Evolutionary conservation across 2,329 filamentous ascomycete genomes (phyloP).

Genomic region (Arthrobotrys entomopaga): DNA sequence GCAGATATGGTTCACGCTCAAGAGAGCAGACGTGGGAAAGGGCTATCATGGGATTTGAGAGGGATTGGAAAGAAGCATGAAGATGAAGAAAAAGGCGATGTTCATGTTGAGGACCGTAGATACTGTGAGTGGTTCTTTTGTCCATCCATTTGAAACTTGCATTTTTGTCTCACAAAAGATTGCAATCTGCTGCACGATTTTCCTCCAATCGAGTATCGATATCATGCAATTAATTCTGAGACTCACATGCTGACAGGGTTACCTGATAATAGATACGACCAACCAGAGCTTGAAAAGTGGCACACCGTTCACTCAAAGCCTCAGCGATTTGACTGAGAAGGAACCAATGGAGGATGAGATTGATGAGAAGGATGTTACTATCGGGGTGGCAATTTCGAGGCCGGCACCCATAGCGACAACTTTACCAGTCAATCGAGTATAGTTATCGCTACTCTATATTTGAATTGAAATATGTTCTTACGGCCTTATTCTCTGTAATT

Average conservation of each 20-base stretch:
- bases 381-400: conserved; percentile 37
- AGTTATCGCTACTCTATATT: background rate
- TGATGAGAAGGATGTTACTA: conserved; percentile 39
- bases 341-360: conserved; percentile 12
- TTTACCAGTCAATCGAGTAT: conserved; percentile 26
- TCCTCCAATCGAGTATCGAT: too few species aligned
- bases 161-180: too few species aligned
- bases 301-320: conserved; percentile 18
- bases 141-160: too few species aligned
- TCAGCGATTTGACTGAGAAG: conserved; percentile 14
- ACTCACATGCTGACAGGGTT: conserved; percentile 29
- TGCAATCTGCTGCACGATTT: too few species aligned
- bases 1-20: conserved; percentile 37
- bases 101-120: conserved; percentile 18
- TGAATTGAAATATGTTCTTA: background rate
- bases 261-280: conserved; percentile 26
- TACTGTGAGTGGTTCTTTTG: conserved; percentile 25
- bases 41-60: conserved; percentile 42
- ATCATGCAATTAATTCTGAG: conserved; percentile 10
- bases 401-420: conserved; percentile 30
- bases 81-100: conserved; percentile 14
- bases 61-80: conserved; percentile 36
- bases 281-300: conserved; percentile 44
- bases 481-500: background rate
- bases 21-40: conserved; percentile 27